These are phyloP conservation scores for Cryptococcus sp. DNA, from an alignment of 1,284 basidiomycete genomes.

Conservation along the genomic window DNA sequence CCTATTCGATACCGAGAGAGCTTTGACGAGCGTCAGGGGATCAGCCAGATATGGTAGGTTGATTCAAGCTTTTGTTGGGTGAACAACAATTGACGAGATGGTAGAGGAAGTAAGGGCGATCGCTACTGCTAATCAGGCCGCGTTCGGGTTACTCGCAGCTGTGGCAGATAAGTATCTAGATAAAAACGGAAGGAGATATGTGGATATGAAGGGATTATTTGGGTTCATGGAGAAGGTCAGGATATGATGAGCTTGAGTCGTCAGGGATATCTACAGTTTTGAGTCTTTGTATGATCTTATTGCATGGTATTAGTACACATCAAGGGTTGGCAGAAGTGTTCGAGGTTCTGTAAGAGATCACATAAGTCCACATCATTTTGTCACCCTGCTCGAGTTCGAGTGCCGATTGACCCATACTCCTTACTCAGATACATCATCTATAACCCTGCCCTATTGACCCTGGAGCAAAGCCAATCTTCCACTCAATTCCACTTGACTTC, in stretches of 20 bases:
- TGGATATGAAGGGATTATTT: conserved; percentile 71
- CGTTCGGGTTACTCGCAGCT: conserved; percentile 55
- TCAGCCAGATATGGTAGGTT: conserved; percentile 54
- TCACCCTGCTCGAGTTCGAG: neutral
- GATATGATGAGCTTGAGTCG: conserved; percentile 10
- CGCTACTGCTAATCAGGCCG: conserved; percentile 51
- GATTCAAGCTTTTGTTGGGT: neutral
- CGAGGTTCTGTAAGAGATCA: too few species aligned
- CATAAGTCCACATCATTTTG: neutral
- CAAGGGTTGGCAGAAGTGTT: too few species aligned
- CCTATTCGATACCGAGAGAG: conserved; percentile 71
- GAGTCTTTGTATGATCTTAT: neutral
- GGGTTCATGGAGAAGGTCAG: conserved; percentile 59
- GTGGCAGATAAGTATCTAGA: conserved; percentile 73
- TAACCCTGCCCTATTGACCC: conserved; percentile 12
- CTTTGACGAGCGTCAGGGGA: conserved; percentile 54
- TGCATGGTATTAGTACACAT: neutral
- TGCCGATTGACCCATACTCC: too few species aligned
- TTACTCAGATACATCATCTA: neutral
- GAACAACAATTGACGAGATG: conserved; percentile 9
- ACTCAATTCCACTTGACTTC: conserved; percentile 90
- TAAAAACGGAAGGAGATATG: conserved; percentile 78
- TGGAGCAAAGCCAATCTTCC: conserved; percentile 75
- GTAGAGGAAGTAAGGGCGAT: conserved; percentile 59
- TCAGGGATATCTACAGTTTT: neutral